Evolutionary conservation across 768 basidiomycete species (phyloP).

Genomic region (Calocybe indica): DNA sequence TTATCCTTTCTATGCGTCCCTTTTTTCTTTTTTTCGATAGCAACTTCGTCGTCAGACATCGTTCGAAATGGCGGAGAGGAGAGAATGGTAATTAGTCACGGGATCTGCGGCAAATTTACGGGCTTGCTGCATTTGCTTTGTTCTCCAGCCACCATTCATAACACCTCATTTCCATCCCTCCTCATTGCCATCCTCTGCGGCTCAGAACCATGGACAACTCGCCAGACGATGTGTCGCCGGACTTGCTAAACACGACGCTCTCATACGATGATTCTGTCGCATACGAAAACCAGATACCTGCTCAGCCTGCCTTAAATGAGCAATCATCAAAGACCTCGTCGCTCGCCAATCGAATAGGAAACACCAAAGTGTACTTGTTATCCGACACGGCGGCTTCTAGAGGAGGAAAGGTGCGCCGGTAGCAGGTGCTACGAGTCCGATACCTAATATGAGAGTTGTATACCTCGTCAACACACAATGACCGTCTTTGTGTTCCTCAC

Average conservation of each 20-base stretch:
- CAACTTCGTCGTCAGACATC: constrained; percentile 41
- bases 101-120: constrained; percentile 6
- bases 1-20: constrained; percentile 92
- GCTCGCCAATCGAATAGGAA: constrained; percentile 66
- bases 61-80: constrained; percentile 6
- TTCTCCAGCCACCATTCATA: not conserved
- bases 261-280: constrained; percentile 52
- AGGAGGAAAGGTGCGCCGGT: constrained; percentile 68
- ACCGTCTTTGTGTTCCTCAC: constrained; percentile 14
- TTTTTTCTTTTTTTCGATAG: constrained; percentile 63
- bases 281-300: constrained; percentile 52
- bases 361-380: constrained; percentile 70
- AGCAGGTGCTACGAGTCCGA: constrained; percentile 26
- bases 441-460: constrained; percentile 19
- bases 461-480: constrained; percentile 39
- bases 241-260: constrained; percentile 23
- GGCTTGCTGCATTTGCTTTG: constrained; percentile 4
- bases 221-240: constrained; percentile 25
- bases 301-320: constrained; percentile 20
- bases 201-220: constrained; percentile 41
- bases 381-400: constrained; percentile 58
- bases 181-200: constrained; percentile 3
- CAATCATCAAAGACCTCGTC: constrained; percentile 21
- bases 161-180: constrained; percentile 4
- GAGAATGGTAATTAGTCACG: constrained; percentile 3